Evolutionary conservation across 2,329 filamentous ascomycete species (phyloP).

Genomic region (Aspergillus sp.): DNA sequence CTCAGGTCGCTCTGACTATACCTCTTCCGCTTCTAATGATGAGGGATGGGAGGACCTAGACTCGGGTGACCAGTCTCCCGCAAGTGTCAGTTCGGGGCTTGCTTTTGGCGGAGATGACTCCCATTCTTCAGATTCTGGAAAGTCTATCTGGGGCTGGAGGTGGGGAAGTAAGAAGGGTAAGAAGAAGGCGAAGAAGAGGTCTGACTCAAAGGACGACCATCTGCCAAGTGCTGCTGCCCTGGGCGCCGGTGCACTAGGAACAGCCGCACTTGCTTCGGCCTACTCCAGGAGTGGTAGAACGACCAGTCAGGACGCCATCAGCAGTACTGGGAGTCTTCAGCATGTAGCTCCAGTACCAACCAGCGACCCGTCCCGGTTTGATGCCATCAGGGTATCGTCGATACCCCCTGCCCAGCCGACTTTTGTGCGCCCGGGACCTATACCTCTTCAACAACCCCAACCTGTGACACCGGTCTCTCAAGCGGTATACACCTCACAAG

Average conservation of each 20-base stretch:
- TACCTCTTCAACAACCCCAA: constrained; percentile 81
- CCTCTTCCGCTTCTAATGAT: constrained; percentile 35
- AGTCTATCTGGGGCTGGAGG: constrained; percentile 60
- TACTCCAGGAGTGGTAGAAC: constrained; percentile 27
- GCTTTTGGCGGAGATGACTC: constrained; percentile 58
- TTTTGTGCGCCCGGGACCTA: constrained; percentile 54
- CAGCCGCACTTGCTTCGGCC: constrained; percentile 42
- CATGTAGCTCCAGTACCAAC: constrained; percentile 67
- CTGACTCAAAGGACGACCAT: constrained; percentile 9
- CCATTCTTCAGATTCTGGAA: constrained; percentile 54
- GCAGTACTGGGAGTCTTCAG: constrained; percentile 49
- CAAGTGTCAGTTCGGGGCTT: constrained; percentile 57
- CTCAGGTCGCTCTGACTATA: constrained; percentile 26
- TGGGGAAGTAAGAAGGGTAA: constrained; percentile 50
- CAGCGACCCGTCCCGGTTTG: constrained; percentile 63
- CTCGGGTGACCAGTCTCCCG: constrained; percentile 53
- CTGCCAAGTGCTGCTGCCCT: constrained; percentile 32
- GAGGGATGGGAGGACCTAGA: constrained; percentile 62
- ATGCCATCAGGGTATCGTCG: constrained; percentile 46
- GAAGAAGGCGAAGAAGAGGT: constrained; percentile 15
- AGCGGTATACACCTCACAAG: constrained; percentile 59
- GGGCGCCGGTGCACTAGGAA: constrained; percentile 43
- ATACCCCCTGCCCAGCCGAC: constrained; percentile 27
- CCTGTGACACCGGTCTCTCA: constrained; percentile 72
- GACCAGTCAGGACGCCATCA: constrained; percentile 31